Evolutionary conservation across 148 eudicot genomes (phyloP).

Genomic region (Nyssa sinensis): DNA sequence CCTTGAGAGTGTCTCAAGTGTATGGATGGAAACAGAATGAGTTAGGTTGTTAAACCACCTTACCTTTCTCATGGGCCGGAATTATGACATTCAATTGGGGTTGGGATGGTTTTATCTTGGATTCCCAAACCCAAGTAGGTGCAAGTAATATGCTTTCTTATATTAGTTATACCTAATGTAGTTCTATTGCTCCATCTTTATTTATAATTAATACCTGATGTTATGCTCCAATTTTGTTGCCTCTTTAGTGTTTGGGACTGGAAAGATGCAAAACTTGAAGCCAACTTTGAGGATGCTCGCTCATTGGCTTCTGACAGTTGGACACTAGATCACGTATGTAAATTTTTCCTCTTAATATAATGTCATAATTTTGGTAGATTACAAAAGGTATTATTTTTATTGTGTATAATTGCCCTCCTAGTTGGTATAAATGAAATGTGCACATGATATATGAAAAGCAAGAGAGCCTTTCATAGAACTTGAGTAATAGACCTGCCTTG

Average conservation of each 20-base stretch:
- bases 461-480: neutral
- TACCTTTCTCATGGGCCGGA: neutral
- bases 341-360: neutral
- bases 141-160: conserved; percentile 8
- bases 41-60: neutral
- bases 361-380: neutral
- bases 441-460: neutral
- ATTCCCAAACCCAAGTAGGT: neutral
- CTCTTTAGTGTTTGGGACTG: conserved; percentile 77
- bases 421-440: neutral
- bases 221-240: conserved; percentile 13
- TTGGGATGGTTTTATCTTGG: neutral
- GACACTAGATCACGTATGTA: conserved; percentile 61
- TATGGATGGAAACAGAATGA: neutral
- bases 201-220: conserved; percentile 6
- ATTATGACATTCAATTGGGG: neutral
- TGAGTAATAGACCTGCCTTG: neutral
- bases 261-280: conserved; percentile 59
- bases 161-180: neutral
- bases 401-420: neutral
- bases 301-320: conserved; percentile 76
- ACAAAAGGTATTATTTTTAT: neutral
- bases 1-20: neutral
- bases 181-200: neutral
- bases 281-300: conserved; percentile 74